Conservation (phyloP, 805 yeast genomes). For the Blastobotrys americana region DNA sequence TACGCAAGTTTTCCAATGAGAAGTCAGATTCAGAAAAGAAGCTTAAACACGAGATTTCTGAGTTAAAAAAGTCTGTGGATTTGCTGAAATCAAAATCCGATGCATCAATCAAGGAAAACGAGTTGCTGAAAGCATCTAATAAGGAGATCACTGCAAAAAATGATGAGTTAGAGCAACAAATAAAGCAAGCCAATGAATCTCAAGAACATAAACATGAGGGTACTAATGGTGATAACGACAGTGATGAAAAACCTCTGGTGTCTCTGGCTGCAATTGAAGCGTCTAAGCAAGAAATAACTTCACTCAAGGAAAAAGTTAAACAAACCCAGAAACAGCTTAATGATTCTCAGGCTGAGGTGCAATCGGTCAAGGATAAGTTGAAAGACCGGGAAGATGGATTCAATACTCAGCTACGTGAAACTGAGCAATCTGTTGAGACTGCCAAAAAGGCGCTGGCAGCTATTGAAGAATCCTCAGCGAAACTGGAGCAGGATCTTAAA, state of each 20-base stretch:
- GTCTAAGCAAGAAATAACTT: conserved; percentile 1
- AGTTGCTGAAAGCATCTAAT: conserved; percentile 6
- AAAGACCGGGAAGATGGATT: conserved; percentile 2
- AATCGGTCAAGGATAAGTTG: no score
- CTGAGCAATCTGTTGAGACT: conserved; percentile 1
- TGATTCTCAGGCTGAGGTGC: no score
- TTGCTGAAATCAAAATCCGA: conserved; percentile 19
- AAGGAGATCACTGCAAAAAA: conserved; percentile 16
- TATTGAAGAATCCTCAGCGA: no score
- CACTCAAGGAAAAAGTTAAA: conserved; percentile 3
- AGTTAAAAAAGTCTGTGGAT: conserved; percentile 16
- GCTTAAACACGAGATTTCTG: conserved; percentile 4
- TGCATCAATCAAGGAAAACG: conserved; percentile 9
- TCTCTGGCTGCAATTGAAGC: conserved; percentile 4
- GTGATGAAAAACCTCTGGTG: not conserved
- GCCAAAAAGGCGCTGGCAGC: not conserved
- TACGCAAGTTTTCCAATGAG: conserved; percentile 39
- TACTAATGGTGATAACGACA: conserved; percentile 1
- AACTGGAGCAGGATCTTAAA: no score
- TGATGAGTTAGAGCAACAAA: conserved; percentile 5
- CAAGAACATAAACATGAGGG: not conserved
- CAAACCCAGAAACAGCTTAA: not conserved
- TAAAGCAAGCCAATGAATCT: conserved; percentile 1
- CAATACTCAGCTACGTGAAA: conserved; percentile 3
- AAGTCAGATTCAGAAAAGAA: conserved; percentile 8